phyloP scores from a whole-genome alignment of 768 basidiomycete species.

The Macrolepiota albuminosa region DNA sequence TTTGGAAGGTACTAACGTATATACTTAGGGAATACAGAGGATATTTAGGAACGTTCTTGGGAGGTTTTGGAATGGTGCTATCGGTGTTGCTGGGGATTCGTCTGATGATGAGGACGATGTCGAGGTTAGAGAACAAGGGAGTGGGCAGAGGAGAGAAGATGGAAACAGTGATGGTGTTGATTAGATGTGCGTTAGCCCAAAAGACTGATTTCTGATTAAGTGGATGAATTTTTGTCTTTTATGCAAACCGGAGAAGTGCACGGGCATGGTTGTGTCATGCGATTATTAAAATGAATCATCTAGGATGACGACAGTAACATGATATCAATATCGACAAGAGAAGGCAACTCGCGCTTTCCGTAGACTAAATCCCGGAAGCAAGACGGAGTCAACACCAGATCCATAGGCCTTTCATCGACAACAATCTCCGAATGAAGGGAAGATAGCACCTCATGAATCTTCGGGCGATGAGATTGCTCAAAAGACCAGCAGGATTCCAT shows the following conservation, averaged over 20 bases:
- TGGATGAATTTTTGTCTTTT: background rate
- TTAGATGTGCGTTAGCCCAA: constrained; percentile 7
- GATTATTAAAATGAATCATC: background rate
- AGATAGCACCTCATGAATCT: background rate
- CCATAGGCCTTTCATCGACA: background rate
- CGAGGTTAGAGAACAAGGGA: constrained; percentile 16
- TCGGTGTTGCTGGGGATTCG: constrained; percentile 17
- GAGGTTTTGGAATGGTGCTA: constrained; percentile 48
- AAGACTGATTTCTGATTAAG: background rate
- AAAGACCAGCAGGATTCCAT: background rate
- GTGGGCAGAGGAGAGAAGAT: constrained; percentile 10
- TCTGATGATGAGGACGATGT: constrained; percentile 41
- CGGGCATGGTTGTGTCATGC: no score
- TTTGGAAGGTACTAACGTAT: background rate
- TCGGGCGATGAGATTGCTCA: background rate
- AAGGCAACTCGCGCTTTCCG: background rate
- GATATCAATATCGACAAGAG: background rate
- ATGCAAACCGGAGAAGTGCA: no score
- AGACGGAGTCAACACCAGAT: background rate
- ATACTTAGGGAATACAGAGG: constrained; percentile 30
- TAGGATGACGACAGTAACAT: background rate
- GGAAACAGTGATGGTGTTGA: constrained; percentile 25
- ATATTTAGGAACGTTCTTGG: constrained; percentile 54
- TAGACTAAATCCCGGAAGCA: background rate
- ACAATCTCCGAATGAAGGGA: background rate